Base-by-base conservation (phyloP, 176 grass and related monocot species). In the Saccharum spontaneum region DNA sequence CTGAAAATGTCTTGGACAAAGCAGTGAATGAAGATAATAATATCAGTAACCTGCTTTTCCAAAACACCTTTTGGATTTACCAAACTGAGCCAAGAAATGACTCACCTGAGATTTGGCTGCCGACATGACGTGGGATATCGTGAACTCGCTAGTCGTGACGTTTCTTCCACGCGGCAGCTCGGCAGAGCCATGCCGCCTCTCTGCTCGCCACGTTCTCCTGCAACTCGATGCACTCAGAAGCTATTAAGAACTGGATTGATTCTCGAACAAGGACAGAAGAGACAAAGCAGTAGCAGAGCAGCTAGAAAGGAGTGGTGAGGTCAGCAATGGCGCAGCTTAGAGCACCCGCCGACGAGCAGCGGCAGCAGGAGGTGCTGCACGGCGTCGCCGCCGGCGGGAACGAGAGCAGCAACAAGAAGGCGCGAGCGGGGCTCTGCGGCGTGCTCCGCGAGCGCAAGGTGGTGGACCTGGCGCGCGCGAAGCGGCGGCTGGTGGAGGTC, bases 401-500 rank as follows among this genome's bases (percentile, higher is more conserved):
- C 41, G 70, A 84, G 12, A 90, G 73, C 67, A 90, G 62, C 62
- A 90, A 81, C 71, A 97, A 93, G 85, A 94, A 91, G 82, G 83
- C 89, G 46, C 87, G 84, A 26, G n/a, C 73, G 13, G 90, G 87
- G 3, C 79, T 88, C 3, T 89, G 68, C 82, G 88, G 86, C 71
- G 90, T 91, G 72, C 92, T 97, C 70, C 82, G 86, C 10, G 90
- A 93, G 79, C 86, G 81, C 75, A 90, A 71, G 78, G 79, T 94
- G 59, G 79, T 81, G 43, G 88, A 92, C 3, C 89, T 97, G 45
- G 86, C 86, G 23, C 79, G 82, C 28, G 33, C 72, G 28, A 97
- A 91, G 88, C 90, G 79, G 10, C 92, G 95, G 15, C 92, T 97
- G 10, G 92, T 97, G 64, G 95, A 97, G 90, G 90, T 97, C 1